phyloP scores from a whole-genome alignment of 352 stramenopile genomes.

The Globisporangium nunn region DNA sequence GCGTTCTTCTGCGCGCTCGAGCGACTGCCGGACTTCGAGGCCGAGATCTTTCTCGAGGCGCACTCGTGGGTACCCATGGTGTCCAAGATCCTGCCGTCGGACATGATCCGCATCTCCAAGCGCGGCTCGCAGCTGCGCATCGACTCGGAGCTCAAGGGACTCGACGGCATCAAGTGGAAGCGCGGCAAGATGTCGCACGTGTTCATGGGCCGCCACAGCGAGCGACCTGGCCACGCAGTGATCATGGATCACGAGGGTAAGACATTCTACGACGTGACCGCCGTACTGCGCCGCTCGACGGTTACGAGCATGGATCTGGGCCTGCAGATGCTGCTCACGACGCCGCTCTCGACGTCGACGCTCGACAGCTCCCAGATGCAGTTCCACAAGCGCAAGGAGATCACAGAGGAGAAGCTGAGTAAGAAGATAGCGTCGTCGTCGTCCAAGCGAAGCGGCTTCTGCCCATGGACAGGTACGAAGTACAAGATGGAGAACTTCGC shows the following conservation, averaged over 20 bases:
- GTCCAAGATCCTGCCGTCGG: conserved; percentile 68
- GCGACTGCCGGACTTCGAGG: conserved; percentile 67
- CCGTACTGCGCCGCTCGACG: conserved; percentile 40
- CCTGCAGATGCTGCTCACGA: conserved; percentile 67
- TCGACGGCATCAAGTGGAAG: conserved; percentile 75
- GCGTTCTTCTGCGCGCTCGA: conserved; percentile 56
- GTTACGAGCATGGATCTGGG: conserved; percentile 66
- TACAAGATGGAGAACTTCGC: conserved; percentile 75
- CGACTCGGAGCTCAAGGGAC: conserved; percentile 65
- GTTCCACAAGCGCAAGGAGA: conserved; percentile 56
- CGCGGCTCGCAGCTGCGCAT: conserved; percentile 56
- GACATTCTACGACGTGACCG: conserved; percentile 59
- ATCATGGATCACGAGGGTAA: conserved; percentile 57
- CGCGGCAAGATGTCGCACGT: conserved; percentile 64
- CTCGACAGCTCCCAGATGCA: conserved; percentile 46
- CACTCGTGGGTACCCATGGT: conserved; percentile 80
- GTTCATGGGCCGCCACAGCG: conserved; percentile 34
- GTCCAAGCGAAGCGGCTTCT: conserved; percentile 17
- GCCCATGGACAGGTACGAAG: conserved; percentile 56
- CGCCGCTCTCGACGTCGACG: conserved; percentile 49
- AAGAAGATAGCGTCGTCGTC: conserved; percentile 6
- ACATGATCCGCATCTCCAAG: conserved; percentile 71
- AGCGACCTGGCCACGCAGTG: conserved; percentile 32
- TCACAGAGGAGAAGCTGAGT: conserved; percentile 22
- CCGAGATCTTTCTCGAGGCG: conserved; percentile 72